Evolutionary conservation across 805 yeast genomes (phyloP).

Genomic region (Suhomyces canberraensis): DNA sequence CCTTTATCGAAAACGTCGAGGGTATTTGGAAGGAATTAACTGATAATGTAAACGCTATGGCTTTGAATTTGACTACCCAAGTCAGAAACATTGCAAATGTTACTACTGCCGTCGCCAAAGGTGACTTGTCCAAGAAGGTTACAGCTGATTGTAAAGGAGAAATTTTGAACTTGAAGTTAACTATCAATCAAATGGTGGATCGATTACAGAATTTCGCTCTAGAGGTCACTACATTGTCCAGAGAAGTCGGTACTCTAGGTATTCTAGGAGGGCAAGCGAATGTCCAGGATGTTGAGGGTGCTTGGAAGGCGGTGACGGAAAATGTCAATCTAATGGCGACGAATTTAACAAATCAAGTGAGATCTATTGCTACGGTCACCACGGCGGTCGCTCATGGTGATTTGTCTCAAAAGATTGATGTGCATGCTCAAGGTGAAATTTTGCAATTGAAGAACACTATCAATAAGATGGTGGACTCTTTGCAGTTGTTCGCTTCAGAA

Average conservation of each 20-base stretch:
- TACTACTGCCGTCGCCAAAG: constrained; percentile 84
- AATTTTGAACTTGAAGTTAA: constrained; percentile 43
- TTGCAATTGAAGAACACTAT: constrained; percentile 81
- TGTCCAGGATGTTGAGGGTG: constrained; percentile 50
- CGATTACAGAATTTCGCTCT: constrained; percentile 46
- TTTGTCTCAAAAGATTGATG: constrained; percentile 78
- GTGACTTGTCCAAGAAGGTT: constrained; percentile 76
- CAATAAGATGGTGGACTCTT: constrained; percentile 89
- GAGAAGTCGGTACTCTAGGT: constrained; percentile 48
- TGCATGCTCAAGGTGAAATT: constrained; percentile 88
- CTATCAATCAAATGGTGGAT: constrained; percentile 52
- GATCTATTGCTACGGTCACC: constrained; percentile 86
- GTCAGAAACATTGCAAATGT: constrained; percentile 86
- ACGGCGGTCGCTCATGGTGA: constrained; percentile 93
- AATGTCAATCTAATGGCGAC: constrained; percentile 48
- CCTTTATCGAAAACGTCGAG: constrained; percentile 70
- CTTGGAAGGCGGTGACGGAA: constrained; percentile 49
- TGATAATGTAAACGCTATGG: constrained; percentile 89
- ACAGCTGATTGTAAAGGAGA: constrained; percentile 82
- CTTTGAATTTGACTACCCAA: constrained; percentile 80
- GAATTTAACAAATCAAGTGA: constrained; percentile 66
- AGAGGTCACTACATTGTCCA: constrained; percentile 44
- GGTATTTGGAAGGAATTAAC: constrained; percentile 88
- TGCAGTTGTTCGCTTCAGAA: constrained; percentile 83
- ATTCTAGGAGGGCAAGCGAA: constrained; percentile 50